Evolutionary conservation across 2,329 filamentous ascomycete genomes (phyloP).

Genomic region (Metarhizium anisopliae): DNA sequence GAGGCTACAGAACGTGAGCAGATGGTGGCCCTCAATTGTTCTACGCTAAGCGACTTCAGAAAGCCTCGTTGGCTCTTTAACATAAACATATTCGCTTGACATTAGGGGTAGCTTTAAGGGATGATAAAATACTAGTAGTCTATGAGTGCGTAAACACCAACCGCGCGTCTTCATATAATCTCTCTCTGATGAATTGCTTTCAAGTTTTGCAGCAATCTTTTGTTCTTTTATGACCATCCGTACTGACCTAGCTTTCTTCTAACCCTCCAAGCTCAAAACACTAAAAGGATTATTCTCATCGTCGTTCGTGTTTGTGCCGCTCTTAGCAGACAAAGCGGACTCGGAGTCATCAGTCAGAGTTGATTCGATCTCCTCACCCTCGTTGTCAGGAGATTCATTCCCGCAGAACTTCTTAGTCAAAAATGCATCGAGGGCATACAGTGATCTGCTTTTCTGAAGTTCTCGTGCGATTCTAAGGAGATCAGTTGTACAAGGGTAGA

Average conservation of each 20-base stretch:
- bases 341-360: not conserved
- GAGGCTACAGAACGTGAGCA: no score
- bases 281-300: not conserved
- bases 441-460: slow-evolving; percentile 7
- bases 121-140: not conserved
- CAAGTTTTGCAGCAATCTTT: not conserved
- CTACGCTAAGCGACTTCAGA: no score
- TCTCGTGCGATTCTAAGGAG: slow-evolving; percentile 6
- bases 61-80: not conserved
- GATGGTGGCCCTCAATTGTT: no score
- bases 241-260: not conserved
- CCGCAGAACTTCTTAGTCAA: not conserved
- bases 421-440: not conserved
- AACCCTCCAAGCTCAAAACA: not conserved
- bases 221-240: not conserved
- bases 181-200: not conserved
- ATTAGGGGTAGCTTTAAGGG: not conserved
- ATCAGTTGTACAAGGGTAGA: slow-evolving; percentile 11
- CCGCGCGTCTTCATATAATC: not conserved
- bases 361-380: not conserved
- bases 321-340: not conserved
- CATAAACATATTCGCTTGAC: not conserved
- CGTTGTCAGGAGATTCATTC: not conserved
- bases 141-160: not conserved
- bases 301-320: not conserved